These are phyloP conservation scores for Alternaria consortialis DNA, from an alignment of 2,329 filamentous ascomycete species.

Conservation along the genomic window DNA sequence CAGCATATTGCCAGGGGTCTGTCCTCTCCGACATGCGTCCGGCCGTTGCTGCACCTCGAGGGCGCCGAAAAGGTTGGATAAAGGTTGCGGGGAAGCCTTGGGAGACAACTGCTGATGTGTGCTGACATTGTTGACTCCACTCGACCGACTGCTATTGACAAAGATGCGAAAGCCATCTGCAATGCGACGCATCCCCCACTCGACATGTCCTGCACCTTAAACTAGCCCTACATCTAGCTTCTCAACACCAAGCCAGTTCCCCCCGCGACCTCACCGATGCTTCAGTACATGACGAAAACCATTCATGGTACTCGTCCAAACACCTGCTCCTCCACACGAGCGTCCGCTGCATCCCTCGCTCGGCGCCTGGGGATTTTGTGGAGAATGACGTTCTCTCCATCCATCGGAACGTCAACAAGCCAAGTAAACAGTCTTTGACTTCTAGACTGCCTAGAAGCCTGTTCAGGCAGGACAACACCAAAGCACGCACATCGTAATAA, in stretches of 20 bases:
- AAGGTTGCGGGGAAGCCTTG: not conserved
- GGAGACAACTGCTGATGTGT: not conserved
- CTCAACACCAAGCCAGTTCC: constrained; percentile 35
- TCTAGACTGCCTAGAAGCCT: not conserved
- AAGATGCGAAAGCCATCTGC: not conserved
- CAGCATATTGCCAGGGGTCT: not conserved
- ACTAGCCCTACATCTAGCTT: constrained; percentile 32
- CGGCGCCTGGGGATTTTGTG: constrained; percentile 21
- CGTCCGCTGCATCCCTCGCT: constrained; percentile 6
- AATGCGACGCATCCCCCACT: constrained; percentile 4
- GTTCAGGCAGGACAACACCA: not conserved
- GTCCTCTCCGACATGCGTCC: not conserved
- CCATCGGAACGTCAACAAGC: constrained; percentile 5
- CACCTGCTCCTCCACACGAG: constrained; percentile 22
- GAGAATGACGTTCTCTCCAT: constrained; percentile 10
- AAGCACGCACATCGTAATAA: not conserved
- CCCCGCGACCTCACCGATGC: constrained; percentile 14
- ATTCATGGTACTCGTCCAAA: constrained; percentile 13
- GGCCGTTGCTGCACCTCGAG: constrained; percentile 1
- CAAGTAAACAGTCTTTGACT: not conserved
- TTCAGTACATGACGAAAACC: constrained; percentile 23
- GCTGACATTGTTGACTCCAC: not conserved
- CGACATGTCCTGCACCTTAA: constrained; percentile 22
- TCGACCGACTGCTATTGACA: not conserved
- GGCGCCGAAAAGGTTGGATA: not conserved